Evolutionary conservation across 805 yeast species (phyloP).

Genomic region (Pachysolen tannophilus): DNA sequence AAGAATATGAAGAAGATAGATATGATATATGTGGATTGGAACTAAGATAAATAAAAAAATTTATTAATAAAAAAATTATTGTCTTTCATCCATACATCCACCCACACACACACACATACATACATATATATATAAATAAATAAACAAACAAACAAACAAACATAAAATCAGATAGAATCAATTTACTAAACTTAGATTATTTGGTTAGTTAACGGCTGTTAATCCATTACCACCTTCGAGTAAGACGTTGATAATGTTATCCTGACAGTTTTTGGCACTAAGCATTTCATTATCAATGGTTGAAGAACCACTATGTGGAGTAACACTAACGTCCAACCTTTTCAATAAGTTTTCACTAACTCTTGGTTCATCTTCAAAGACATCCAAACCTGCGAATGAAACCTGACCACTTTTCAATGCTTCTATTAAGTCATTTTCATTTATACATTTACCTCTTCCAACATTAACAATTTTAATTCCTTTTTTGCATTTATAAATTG

Average conservation of each 20-base stretch:
- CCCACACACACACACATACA: too few relatives aligned
- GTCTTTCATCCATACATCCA: too few relatives aligned
- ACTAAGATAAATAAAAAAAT: slow-evolving; percentile 3
- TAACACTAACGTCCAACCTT: slow-evolving; percentile 37
- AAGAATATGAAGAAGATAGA: slow-evolving; percentile 13
- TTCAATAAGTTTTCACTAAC: slow-evolving; percentile 19
- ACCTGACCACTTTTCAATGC: slow-evolving; percentile 38
- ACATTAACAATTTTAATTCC: slow-evolving; percentile 46
- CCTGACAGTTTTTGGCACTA: slow-evolving; percentile 35
- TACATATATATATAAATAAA: too few relatives aligned
- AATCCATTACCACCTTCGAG: slow-evolving; percentile 22
- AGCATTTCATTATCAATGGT: slow-evolving; percentile 37
- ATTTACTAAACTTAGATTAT: too few relatives aligned
- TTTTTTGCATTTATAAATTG: slow-evolving; percentile 28
- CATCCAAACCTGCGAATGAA: slow-evolving; percentile 54
- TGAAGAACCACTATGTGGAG: slow-evolving; percentile 61
- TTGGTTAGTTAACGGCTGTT: slow-evolving; percentile 16
- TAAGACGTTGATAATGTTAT: slow-evolving; percentile 33
- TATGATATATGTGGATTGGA: slow-evolving; percentile 10
- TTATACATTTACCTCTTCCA: slow-evolving; percentile 51
- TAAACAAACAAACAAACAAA: too few relatives aligned
- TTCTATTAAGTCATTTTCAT: slow-evolving; percentile 39
- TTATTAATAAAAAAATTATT: too few relatives aligned
- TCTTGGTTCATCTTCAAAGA: slow-evolving; percentile 47
- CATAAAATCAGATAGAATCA: too few relatives aligned